Base-by-base conservation (phyloP, 352 stramenopile genomes). In the Phytophthora fragariae region DNA sequence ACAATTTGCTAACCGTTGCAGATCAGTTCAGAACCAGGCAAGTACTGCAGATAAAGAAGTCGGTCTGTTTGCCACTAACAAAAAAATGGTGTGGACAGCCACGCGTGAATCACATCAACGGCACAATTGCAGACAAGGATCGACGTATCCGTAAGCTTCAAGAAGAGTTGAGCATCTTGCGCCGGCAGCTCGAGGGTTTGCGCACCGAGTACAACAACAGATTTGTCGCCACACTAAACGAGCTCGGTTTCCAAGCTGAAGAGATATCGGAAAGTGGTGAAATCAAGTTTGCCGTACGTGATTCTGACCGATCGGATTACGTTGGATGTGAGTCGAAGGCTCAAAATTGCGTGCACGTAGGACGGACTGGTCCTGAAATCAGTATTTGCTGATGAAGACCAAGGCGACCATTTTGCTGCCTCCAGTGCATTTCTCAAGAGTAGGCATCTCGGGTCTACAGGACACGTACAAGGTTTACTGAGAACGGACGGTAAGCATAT, bases 1-100 rank as follows among this genome's bases (percentile, higher is more conserved):
- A 2, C 92, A 98, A 71, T 97, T 98, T 70, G 93, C 93, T 5
- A 97, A 98, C 57, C 86, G 92, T 27, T 97, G 91, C 65, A 89
- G 93, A 68, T 97, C 90, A 1, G 93, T 97, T 39, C 88, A 97
- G 50, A 98, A 98, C 62, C 88, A 97, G 50, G 84, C 87, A 72
- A 49, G 55, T 19, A 9, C 8, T 54, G 11, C n/a, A 12, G 44
- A n/a, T 3, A n/a, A 8, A 27, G 44, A 11, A 15, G 37, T 19
- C 41, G 15, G 5, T 49, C 31, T 17, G 37, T 53, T n/a, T 9
- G 14, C 17, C n/a, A 19, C 65, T 73, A 65, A 65, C 19, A 14
- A 41, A 44, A 1, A 2, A 15, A 41, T 59, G 1, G 11, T 37
- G 8, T 59, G 15, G 0, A 5, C 58, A 92, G 80, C 89, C 89